Conservation (phyloP, 1,139 yeast genomes). For the Hansenula anomala region DNA sequence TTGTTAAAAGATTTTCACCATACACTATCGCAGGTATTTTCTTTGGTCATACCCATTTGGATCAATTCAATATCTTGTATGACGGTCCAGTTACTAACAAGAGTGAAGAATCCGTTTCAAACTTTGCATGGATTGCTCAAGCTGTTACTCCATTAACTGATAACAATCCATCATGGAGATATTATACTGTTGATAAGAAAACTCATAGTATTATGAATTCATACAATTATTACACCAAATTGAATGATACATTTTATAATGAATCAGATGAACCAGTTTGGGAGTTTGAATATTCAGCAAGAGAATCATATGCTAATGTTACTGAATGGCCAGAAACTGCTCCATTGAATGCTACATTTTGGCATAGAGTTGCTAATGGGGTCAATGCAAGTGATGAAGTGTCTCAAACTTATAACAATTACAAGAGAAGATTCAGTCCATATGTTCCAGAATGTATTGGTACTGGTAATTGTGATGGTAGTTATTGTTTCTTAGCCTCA, state of each 20-base stretch:
- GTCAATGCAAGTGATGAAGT: background rate
- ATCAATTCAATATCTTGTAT: conserved; percentile 58
- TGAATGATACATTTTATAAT: conserved; percentile 44
- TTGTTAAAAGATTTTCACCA: conserved; percentile 65
- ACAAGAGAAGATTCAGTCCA: background rate
- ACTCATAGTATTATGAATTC: conserved; percentile 58
- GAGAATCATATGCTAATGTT: conserved; percentile 36
- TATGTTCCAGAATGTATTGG: background rate
- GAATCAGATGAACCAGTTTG: conserved; percentile 47
- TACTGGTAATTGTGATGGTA: conserved; percentile 26
- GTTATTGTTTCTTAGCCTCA: conserved; percentile 38
- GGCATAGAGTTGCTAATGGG: background rate
- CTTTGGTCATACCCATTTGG: conserved; percentile 71
- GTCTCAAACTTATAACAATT: background rate
- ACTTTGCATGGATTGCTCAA: conserved; percentile 62
- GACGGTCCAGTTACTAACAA: conserved; percentile 31
- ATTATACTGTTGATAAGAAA: conserved; percentile 29
- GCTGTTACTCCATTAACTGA: conserved; percentile 59
- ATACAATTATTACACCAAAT: conserved; percentile 45
- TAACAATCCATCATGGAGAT: conserved; percentile 68
- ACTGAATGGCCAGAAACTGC: conserved; percentile 15
- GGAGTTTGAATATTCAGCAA: conserved; percentile 46
- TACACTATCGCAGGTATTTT: conserved; percentile 64
- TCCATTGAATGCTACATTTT: background rate
- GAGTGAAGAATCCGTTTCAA: conserved; percentile 40